Base-by-base conservation (phyloP, 129 eudicot species). In the Chrysanthemum makinoi region DNA sequence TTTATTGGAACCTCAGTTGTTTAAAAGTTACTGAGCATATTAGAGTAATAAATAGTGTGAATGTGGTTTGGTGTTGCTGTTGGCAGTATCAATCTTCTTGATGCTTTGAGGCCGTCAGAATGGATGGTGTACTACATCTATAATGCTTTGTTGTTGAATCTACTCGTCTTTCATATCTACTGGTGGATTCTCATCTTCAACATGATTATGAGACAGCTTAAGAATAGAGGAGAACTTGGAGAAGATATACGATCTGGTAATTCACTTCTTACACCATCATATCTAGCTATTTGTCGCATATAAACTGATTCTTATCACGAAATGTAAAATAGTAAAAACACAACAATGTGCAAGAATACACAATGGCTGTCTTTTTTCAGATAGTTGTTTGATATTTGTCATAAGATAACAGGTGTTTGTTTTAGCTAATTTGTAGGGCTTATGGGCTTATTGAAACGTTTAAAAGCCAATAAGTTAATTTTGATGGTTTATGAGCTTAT, bases 121-220 rank as follows among this genome's bases (percentile, higher is more conserved):
- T 59, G 65, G 77, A 46, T 65, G 17, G 50, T 85, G 60, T 93
- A 93, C 80, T 93, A 93, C 70, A 9, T 89, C 76, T 93, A 82
- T 83, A 93, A 93, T 69, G 85, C 96, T 33, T 79, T 89, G 96
- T 62, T 89, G 73, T 68, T 93, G 85, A 85, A 77, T 18, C 86
- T 93, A 55, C 91, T 93, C 28, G 88, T 89, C 70, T 89, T 93
- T 80, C 98, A 93, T 74, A 72, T 93, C 76, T 93, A 93, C 71
- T 93, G 98, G 98, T 93, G 98, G 98, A 78, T 86, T 60, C 98
- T 93, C 77, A 93, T 93, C 57, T 89, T 76, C 79, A 70, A 87
- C 67, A 93, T 93, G 98, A 89, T 93, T 62, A 80, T 74, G 83
- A 89, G 84, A 83, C 96, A 89, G 69, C 88, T 93, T 15, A 87